Percentiles rank a stretch among this genome's conserved stretches.
phyloP scores from a whole-genome alignment of 225 moss, liverwort and hornwort species.

The Marchantia paleacea region DNA sequence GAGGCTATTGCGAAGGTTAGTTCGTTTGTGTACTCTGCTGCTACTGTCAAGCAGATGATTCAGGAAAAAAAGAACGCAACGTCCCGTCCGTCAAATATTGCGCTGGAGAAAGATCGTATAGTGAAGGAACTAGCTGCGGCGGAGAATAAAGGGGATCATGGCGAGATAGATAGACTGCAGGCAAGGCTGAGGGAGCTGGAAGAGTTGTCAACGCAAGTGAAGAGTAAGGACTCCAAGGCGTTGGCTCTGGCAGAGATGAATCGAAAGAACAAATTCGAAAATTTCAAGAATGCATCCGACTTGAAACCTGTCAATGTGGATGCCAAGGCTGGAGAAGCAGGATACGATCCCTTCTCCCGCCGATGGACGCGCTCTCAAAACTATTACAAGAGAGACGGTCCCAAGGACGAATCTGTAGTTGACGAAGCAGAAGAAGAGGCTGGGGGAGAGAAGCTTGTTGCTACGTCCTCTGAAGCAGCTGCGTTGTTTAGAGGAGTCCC shows the following conservation, averaged over 20 bases:
- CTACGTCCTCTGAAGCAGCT: slow-evolving; percentile 37
- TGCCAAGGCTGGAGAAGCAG: slow-evolving; percentile 98
- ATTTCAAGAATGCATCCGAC: slow-evolving; percentile 96
- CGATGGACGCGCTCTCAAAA: slow-evolving; percentile 99
- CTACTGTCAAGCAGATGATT: slow-evolving; percentile 91
- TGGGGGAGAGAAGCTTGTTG: slow-evolving; percentile 35
- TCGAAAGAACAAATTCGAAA: slow-evolving; percentile 89
- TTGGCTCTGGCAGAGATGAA: slow-evolving; percentile 97
- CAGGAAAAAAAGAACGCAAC: slow-evolving; percentile 92
- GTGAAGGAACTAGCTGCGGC: slow-evolving; percentile 66
- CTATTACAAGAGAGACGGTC: slow-evolving; percentile 73
- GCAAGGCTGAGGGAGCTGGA: slow-evolving; percentile 77
- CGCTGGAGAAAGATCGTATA: slow-evolving; percentile 79
- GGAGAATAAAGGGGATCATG: slow-evolving; percentile 56
- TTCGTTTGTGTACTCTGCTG: slow-evolving; percentile 87
- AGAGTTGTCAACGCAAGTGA: slow-evolving; percentile 55
- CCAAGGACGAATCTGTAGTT: slow-evolving; percentile 64
- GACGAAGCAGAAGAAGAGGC: slow-evolving; percentile 41
- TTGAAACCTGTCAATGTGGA: slow-evolving; percentile 88
- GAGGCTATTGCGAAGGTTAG: slow-evolving; percentile 77
- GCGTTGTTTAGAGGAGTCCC: slow-evolving; percentile 39
- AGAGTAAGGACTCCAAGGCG: slow-evolving; percentile 95
- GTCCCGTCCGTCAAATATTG: slow-evolving; percentile 79
- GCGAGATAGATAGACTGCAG: slow-evolving; percentile 76
- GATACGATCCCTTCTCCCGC: slow-evolving; percentile 98